Evolutionary conservation across 169 alveolate genomes (phyloP).

Genomic region (Besnoitia besnoiti): DNA sequence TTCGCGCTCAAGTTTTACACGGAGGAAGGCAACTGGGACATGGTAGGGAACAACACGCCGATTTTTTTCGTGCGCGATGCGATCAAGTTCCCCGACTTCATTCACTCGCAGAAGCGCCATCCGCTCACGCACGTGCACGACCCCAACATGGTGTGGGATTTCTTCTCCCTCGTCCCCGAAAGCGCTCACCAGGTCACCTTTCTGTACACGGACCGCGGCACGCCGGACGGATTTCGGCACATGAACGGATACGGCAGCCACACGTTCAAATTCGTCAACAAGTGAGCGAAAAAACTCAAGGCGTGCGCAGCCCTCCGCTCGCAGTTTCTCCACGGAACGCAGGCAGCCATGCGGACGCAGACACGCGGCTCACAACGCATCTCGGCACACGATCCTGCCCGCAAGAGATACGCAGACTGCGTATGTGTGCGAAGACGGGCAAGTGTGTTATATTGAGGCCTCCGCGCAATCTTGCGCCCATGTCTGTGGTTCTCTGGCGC

Average conservation of each 20-base stretch:
- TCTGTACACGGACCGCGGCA: conserved; percentile 82
- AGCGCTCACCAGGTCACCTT: conserved; percentile 78
- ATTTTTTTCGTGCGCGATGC: conserved; percentile 86
- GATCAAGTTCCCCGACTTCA: conserved; percentile 85
- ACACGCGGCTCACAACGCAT: no score
- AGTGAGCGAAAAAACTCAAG: not conserved
- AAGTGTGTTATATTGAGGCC: no score
- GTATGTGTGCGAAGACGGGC: no score
- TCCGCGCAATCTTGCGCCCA: no score
- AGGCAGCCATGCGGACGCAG: no score
- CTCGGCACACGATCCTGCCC: no score
- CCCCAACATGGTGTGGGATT: conserved; percentile 75
- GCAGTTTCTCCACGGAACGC: no score
- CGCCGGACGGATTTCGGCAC: conserved; percentile 83
- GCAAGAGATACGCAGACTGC: no score
- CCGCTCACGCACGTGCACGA: conserved; percentile 81
- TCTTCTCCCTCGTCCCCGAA: conserved; percentile 82
- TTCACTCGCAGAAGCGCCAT: conserved; percentile 82
- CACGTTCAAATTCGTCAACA: conserved; percentile 84
- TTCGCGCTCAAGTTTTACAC: conserved; percentile 86
- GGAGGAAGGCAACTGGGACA: conserved; percentile 87
- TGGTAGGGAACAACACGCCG: conserved; percentile 86
- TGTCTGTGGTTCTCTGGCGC: no score
- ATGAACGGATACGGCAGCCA: conserved; percentile 83
- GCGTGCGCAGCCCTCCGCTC: not conserved